A percentile compares a stretch with the other conserved stretches of the same genome.
These are phyloP conservation scores for Ceratobasidium sp. DNA, from an alignment of 1,284 basidiomycete species.

Conservation along the genomic window DNA sequence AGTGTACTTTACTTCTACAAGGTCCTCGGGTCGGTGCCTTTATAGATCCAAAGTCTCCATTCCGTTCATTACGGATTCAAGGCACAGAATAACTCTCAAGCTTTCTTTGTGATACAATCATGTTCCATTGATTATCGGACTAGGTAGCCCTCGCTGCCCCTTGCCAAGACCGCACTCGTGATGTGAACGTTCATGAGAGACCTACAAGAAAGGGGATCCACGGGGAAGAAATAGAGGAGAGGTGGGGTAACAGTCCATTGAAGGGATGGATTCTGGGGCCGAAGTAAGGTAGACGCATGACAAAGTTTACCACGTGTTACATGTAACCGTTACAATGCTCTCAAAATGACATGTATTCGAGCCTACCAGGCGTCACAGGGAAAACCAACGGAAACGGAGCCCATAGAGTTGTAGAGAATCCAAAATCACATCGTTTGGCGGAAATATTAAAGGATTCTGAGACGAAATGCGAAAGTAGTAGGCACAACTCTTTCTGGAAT, in stretches of 20 bases:
- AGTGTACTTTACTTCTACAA: neutral
- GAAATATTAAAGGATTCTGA: too few relatives aligned
- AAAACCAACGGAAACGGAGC: too few relatives aligned
- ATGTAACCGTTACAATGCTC: too few relatives aligned
- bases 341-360: too few relatives aligned
- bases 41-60: neutral
- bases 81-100: neutral
- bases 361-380: too few relatives aligned
- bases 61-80: neutral
- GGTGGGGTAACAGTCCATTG: too few relatives aligned
- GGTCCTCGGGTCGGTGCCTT: neutral
- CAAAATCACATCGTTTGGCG: too few relatives aligned
- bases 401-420: too few relatives aligned
- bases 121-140: constrained; percentile 3
- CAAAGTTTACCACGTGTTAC: too few relatives aligned
- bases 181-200: neutral
- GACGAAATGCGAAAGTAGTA: too few relatives aligned
- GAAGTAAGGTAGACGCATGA: neutral
- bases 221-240: neutral
- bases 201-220: neutral
- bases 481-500: too few relatives aligned
- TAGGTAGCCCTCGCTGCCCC: neutral
- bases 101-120: neutral
- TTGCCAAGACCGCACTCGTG: neutral
- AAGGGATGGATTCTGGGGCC: neutral